phyloP scores from a whole-genome alignment of 371 early-diverging fungal species.

The Mucor piriformis region DNA sequence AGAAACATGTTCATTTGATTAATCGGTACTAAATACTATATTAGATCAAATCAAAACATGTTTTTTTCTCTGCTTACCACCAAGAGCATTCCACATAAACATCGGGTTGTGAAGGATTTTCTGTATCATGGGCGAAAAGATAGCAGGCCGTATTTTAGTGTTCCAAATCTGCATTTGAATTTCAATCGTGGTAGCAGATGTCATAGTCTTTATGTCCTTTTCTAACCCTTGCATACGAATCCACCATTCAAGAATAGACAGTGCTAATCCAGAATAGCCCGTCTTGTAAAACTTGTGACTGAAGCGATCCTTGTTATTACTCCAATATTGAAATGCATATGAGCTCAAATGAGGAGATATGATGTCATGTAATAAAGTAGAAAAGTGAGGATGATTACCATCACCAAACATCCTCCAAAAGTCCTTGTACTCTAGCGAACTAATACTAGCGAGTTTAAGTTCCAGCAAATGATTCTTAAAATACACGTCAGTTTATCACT shows the following conservation, averaged over 20 bases:
- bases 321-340: conserved; percentile 82
- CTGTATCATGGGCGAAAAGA: conserved; percentile 68
- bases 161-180: conserved; percentile 71
- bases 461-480: conserved; percentile 79
- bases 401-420: conserved; percentile 86
- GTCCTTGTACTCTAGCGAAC: conserved; percentile 61
- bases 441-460: conserved; percentile 77
- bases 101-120: conserved; percentile 74
- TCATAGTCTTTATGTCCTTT: conserved; percentile 62
- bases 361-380: conserved; percentile 60
- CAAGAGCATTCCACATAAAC: conserved; percentile 87
- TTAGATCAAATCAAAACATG: background rate
- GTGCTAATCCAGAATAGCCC: conserved; percentile 82
- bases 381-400: conserved; percentile 69
- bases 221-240: conserved; percentile 62
- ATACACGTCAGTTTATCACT: too few relatives aligned
- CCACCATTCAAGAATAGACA: conserved; percentile 71
- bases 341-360: conserved; percentile 78
- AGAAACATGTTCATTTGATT: conserved; percentile 88
- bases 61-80: conserved; percentile 40
- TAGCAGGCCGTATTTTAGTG: conserved; percentile 61
- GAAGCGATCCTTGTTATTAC: conserved; percentile 58
- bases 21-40: conserved; percentile 64
- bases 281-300: conserved; percentile 79
- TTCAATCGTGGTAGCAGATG: conserved; percentile 56